Conservation (phyloP, 2,329 filamentous ascomycete species). For the Alternaria panax region DNA sequence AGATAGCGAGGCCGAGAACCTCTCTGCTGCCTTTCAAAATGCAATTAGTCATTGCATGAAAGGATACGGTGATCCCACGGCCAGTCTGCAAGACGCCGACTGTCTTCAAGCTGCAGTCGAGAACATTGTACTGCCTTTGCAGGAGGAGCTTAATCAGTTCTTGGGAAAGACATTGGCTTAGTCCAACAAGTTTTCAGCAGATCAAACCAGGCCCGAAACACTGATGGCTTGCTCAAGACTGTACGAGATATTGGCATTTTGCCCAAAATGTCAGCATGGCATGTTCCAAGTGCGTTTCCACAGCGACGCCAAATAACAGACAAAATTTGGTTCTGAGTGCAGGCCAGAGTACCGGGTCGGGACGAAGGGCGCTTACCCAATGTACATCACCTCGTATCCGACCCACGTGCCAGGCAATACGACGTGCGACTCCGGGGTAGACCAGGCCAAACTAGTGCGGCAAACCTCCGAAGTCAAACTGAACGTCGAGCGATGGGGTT, state of each 20-base stretch:
- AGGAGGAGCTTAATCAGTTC: constrained; percentile 48
- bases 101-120: constrained; percentile 49
- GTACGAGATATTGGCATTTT: too few relatives aligned
- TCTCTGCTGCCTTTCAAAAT: constrained; percentile 46
- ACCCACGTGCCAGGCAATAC: constrained; percentile 33
- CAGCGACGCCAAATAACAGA: background rate
- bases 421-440: constrained; percentile 38
- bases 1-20: constrained; percentile 42
- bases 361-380: constrained; percentile 28
- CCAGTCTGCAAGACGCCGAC: constrained; percentile 43
- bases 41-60: constrained; percentile 47
- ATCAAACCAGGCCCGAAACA: too few relatives aligned
- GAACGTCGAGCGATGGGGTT: background rate
- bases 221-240: too few relatives aligned
- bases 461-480: constrained; percentile 16
- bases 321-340: too few relatives aligned
- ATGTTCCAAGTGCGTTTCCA: background rate
- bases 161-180: constrained; percentile 38
- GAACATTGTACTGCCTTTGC: constrained; percentile 47
- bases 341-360: constrained; percentile 15
- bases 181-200: background rate
- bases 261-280: background rate
- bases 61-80: constrained; percentile 45
- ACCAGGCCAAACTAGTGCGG: constrained; percentile 24
- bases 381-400: constrained; percentile 39